A percentile compares a stretch with the other conserved stretches of the same genome.
Conservation (phyloP, 169 alveolate species). For the Plasmodium falciparum region DNA sequence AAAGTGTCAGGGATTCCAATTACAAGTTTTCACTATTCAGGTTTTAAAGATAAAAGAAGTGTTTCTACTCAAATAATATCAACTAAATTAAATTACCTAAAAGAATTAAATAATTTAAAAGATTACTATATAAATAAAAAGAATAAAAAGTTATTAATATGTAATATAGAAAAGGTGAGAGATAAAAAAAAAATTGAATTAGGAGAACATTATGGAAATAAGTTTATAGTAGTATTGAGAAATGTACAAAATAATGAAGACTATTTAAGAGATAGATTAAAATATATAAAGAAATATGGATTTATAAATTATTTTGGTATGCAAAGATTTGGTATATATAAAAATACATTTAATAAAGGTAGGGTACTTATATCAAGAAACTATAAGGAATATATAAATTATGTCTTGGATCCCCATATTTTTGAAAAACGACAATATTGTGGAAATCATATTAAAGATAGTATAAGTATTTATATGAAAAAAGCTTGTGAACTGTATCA, state of each 20-base stretch:
- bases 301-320: conserved; percentile 77
- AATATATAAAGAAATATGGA: conserved; percentile 62
- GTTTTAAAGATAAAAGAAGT: conserved; percentile 76
- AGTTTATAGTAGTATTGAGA: conserved; percentile 56
- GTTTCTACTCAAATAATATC: conserved; percentile 71
- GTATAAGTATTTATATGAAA: conserved; percentile 49
- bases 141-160: conserved; percentile 41
- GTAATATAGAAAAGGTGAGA: conserved; percentile 36
- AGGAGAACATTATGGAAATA: conserved; percentile 74
- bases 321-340: conserved; percentile 77
- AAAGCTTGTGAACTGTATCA: conserved; percentile 54
- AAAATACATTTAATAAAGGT: conserved; percentile 75
- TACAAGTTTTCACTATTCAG: conserved; percentile 69
- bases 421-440: conserved; percentile 61
- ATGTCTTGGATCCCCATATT: conserved; percentile 64
- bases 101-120: conserved; percentile 15
- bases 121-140: conserved; percentile 4
- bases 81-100: conserved; percentile 7
- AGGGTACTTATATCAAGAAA: conserved; percentile 61
- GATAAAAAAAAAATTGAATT: conserved; percentile 42
- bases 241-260: conserved; percentile 68
- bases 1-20: conserved; percentile 59
- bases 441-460: conserved; percentile 64
- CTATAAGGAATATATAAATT: conserved; percentile 67
- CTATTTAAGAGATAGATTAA: conserved; percentile 55